Evolutionary conservation across 805 yeast species (phyloP).

Genomic region (Candida cerambycidarum): DNA sequence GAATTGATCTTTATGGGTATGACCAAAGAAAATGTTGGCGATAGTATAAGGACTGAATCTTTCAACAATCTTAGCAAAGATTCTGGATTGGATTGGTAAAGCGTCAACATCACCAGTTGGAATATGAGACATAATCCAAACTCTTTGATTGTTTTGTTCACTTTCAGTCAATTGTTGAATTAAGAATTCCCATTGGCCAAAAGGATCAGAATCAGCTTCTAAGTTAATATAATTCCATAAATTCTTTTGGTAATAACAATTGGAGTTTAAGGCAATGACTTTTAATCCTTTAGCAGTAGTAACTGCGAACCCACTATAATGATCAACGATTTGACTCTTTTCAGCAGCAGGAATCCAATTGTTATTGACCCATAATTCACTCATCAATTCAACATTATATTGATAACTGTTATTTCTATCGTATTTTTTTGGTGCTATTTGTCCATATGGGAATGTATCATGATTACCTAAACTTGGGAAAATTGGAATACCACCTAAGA

Average conservation of each 20-base stretch:
- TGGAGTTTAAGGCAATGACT: slow-evolving; percentile 62
- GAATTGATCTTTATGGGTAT: slow-evolving; percentile 70
- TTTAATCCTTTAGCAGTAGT: slow-evolving; percentile 45
- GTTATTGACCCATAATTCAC: slow-evolving; percentile 35
- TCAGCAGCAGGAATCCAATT: slow-evolving; percentile 35
- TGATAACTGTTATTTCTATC: slow-evolving; percentile 30
- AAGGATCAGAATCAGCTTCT: slow-evolving; percentile 55
- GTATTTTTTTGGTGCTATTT: slow-evolving; percentile 51
- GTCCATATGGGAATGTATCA: slow-evolving; percentile 72
- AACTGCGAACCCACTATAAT: slow-evolving; percentile 45
- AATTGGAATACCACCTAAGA: slow-evolving; percentile 53
- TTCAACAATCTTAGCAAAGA: slow-evolving; percentile 56
- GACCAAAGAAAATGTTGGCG: slow-evolving; percentile 70
- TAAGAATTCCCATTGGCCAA: slow-evolving; percentile 62
- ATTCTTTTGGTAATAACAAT: slow-evolving; percentile 65
- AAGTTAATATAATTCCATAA: slow-evolving; percentile 48
- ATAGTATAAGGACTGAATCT: slow-evolving; percentile 69
- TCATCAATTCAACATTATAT: slow-evolving; percentile 39
- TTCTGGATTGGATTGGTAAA: slow-evolving; percentile 58
- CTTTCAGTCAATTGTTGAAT: slow-evolving; percentile 61
- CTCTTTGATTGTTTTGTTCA: slow-evolving; percentile 58
- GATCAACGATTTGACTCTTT: slow-evolving; percentile 33
- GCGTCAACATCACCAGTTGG: slow-evolving; percentile 57
- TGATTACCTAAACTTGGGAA: slow-evolving; percentile 69
- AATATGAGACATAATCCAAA: slow-evolving; percentile 73